A percentile compares a stretch with the other conserved stretches of the same genome.
These are phyloP conservation scores for Fusarium agapanthi DNA, from an alignment of 2,329 filamentous ascomycete species.

Conservation along the genomic window DNA sequence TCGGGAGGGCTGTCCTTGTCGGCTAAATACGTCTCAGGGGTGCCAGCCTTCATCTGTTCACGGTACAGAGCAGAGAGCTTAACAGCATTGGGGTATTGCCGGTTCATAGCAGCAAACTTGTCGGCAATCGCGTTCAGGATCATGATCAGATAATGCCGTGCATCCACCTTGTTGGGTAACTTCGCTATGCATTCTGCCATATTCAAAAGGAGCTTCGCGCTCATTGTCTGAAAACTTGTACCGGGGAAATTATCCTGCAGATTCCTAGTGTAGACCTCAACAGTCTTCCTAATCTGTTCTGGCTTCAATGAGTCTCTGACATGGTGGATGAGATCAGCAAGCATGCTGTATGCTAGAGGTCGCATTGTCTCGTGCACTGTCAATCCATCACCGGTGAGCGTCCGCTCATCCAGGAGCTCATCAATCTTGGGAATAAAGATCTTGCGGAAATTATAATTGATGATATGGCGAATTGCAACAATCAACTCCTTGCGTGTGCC, in stretches of 20 bases:
- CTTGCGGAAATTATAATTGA: slow-evolving; percentile 97
- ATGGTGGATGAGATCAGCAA: slow-evolving; percentile 97
- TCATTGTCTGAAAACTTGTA: slow-evolving; percentile 99
- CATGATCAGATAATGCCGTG: slow-evolving; percentile 94
- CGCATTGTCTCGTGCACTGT: slow-evolving; percentile 98
- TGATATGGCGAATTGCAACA: slow-evolving; percentile 96
- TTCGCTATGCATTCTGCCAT: slow-evolving; percentile 99
- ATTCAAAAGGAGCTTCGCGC: slow-evolving; percentile 93
- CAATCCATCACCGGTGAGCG: slow-evolving; percentile 91
- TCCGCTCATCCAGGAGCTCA: slow-evolving; percentile 91
- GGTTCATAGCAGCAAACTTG: slow-evolving; percentile 98
- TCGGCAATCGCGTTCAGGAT: slow-evolving; percentile 98
- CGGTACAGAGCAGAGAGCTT: slow-evolving; percentile 85
- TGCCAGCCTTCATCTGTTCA: slow-evolving; percentile 69
- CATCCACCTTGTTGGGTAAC: slow-evolving; percentile 91
- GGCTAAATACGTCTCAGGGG: slow-evolving; percentile 82
- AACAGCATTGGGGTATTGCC: slow-evolving; percentile 92
- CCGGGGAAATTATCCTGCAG: slow-evolving; percentile 95
- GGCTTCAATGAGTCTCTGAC: slow-evolving; percentile 88
- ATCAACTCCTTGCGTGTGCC: slow-evolving; percentile 92
- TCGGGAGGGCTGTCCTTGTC: slow-evolving; percentile 84
- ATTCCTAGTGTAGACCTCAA: slow-evolving; percentile 97
- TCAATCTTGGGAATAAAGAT: slow-evolving; percentile 96
- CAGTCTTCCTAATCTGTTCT: slow-evolving; percentile 92
- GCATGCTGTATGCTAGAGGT: slow-evolving; percentile 96